phyloP scores from a whole-genome alignment of 1,284 basidiomycete species.

The Malassezia globosa region DNA sequence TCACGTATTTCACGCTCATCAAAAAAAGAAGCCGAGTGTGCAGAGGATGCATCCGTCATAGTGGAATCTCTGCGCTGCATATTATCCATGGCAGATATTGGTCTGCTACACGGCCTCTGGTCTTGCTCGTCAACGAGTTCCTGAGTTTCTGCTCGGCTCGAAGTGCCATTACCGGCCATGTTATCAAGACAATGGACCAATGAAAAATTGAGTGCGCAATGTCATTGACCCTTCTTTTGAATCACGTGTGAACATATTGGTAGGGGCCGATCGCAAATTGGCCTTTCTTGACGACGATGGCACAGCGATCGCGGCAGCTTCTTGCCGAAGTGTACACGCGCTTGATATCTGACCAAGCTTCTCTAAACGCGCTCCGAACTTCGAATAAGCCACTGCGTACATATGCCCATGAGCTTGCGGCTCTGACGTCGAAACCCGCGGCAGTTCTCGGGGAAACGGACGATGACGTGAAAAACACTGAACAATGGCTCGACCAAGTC shows the following conservation, averaged over 20 bases:
- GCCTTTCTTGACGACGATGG: no score
- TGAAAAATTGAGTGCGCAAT: no score
- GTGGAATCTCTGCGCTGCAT: neutral
- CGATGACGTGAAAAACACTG: slow-evolving; percentile 2
- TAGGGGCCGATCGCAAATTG: no score
- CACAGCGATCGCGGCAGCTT: slow-evolving; percentile 14
- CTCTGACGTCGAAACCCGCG: slow-evolving; percentile 6
- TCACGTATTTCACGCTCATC: slow-evolving; percentile 38
- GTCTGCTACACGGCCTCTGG: slow-evolving; percentile 34
- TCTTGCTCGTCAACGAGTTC: slow-evolving; percentile 31
- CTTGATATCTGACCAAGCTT: slow-evolving; percentile 7
- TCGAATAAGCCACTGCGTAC: slow-evolving; percentile 4
- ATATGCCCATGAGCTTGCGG: slow-evolving; percentile 12
- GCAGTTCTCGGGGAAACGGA: slow-evolving; percentile 11
- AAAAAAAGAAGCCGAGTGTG: slow-evolving; percentile 37
- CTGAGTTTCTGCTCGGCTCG: neutral
- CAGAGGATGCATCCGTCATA: slow-evolving; percentile 8
- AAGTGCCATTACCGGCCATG: no score
- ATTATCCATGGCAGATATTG: neutral
- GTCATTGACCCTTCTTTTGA: no score
- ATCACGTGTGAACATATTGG: no score
- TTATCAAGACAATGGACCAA: no score
- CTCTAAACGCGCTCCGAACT: slow-evolving; percentile 2
- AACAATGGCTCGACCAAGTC: slow-evolving; percentile 21
- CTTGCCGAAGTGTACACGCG: slow-evolving; percentile 15